Conservation (phyloP, 2,329 filamentous ascomycete genomes). For the Pseudocercospora vitis region DNA sequence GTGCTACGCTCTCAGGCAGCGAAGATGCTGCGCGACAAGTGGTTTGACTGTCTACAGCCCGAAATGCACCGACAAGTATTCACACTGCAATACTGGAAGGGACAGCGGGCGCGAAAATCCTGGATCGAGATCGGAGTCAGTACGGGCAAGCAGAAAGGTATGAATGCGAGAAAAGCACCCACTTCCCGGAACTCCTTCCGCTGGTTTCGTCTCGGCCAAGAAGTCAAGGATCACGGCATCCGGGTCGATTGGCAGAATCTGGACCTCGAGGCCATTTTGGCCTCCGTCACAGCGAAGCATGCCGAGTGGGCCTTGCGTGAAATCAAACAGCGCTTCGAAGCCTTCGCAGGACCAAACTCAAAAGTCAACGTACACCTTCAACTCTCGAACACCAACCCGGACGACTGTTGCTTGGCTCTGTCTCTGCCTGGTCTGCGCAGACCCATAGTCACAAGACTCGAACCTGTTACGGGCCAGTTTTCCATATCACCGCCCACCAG, state of each 20-base stretch:
- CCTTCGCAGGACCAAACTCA: constrained; percentile 36
- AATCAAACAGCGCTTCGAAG: constrained; percentile 61
- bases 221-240: constrained; percentile 66
- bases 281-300: constrained; percentile 72
- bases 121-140: constrained; percentile 88
- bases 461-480: constrained; percentile 75
- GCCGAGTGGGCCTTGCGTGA: constrained; percentile 68
- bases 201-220: constrained; percentile 83
- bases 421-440: constrained; percentile 65
- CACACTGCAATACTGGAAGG: constrained; percentile 87
- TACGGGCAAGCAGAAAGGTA: constrained; percentile 54
- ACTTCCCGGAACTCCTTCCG: constrained; percentile 56
- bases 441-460: constrained; percentile 63
- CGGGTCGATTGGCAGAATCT: constrained; percentile 65
- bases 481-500: constrained; percentile 60
- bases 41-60: constrained; percentile 75
- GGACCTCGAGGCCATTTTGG: constrained; percentile 72
- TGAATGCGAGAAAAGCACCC: constrained; percentile 34
- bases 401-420: constrained; percentile 66
- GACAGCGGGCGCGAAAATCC: constrained; percentile 70
- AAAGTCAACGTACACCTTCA: constrained; percentile 45
- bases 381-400: constrained; percentile 62
- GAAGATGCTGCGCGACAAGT: constrained; percentile 66
- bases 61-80: constrained; percentile 79
- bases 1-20: constrained; percentile 76